phyloP scores from a whole-genome alignment of 2,329 filamentous ascomycete genomes.

The Hypoxylon sp. region DNA sequence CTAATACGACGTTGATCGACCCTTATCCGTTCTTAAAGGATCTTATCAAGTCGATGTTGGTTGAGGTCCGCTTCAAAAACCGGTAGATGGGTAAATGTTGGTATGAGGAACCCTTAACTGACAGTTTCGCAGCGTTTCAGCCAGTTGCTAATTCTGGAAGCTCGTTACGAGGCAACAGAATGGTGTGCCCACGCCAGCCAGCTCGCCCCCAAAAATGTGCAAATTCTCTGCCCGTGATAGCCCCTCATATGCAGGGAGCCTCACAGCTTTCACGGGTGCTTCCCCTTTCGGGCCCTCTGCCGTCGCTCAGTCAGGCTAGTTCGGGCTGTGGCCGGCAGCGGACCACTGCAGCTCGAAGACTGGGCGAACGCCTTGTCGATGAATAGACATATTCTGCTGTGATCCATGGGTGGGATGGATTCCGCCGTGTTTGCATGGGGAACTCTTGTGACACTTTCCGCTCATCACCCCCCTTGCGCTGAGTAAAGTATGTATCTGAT shows the following conservation, averaged over 20 bases:
- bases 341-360: too few species aligned
- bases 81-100: too few species aligned
- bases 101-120: slow-evolving; percentile 14
- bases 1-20: background rate
- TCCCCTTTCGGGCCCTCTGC: slow-evolving; percentile 6
- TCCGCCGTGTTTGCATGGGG: too few species aligned
- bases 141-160: slow-evolving; percentile 21
- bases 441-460: too few species aligned
- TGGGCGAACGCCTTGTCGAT: too few species aligned
- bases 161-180: slow-evolving; percentile 22
- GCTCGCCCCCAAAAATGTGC: slow-evolving; percentile 22
- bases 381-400: too few species aligned
- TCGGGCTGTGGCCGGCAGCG: slow-evolving; percentile 3
- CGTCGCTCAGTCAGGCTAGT: background rate
- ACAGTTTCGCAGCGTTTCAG: slow-evolving; percentile 28
- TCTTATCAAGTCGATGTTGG: background rate
- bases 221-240: slow-evolving; percentile 2
- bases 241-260: slow-evolving; percentile 23
- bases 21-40: too few species aligned
- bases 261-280: slow-evolving; percentile 8
- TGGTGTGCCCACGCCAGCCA: slow-evolving; percentile 18
- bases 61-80: slow-evolving; percentile 14
- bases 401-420: too few species aligned
- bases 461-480: too few species aligned
- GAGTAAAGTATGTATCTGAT: too few species aligned